Conservation (phyloP, 768 basidiomycete species). For the Boletus barrowsii region DNA sequence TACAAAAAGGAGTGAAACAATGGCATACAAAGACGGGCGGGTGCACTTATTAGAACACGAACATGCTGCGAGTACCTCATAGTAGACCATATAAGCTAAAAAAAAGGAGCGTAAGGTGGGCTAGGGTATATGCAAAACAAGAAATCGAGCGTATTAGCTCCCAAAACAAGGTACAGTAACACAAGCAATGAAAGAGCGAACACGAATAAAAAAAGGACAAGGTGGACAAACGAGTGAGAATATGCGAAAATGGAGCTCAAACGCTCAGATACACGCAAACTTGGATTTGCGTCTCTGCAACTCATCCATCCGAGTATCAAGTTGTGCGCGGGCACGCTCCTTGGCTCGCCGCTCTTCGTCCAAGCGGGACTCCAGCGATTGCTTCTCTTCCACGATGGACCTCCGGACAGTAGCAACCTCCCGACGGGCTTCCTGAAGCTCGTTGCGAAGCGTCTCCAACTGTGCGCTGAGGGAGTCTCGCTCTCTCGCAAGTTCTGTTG, state of each 20-base stretch:
- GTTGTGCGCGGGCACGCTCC: slow-evolving; percentile 82
- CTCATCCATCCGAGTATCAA: slow-evolving; percentile 87
- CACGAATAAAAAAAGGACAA: slow-evolving; percentile 7
- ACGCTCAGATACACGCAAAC: slow-evolving; percentile 77
- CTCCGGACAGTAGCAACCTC: slow-evolving; percentile 75
- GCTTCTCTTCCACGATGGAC: slow-evolving; percentile 86
- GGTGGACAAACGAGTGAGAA: slow-evolving; percentile 1
- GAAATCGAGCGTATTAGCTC: slow-evolving; percentile 23
- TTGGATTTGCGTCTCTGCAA: slow-evolving; percentile 83
- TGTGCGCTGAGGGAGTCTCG: slow-evolving; percentile 71
- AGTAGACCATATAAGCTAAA: slow-evolving; percentile 36
- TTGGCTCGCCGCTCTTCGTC: slow-evolving; percentile 88
- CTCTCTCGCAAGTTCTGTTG: slow-evolving; percentile 84
- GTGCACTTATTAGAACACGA: slow-evolving; percentile 27
- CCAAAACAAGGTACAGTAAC: slow-evolving; percentile 29
- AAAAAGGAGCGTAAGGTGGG: slow-evolving; percentile 16
- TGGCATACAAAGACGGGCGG: not conserved
- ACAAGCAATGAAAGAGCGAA: slow-evolving; percentile 26
- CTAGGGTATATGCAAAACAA: slow-evolving; percentile 32
- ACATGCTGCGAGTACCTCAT: slow-evolving; percentile 22
- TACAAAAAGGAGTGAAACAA: not conserved
- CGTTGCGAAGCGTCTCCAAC: slow-evolving; percentile 62
- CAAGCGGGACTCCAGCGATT: slow-evolving; percentile 75
- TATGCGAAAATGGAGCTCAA: slow-evolving; percentile 1
- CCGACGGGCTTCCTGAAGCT: slow-evolving; percentile 73